phyloP scores from a whole-genome alignment of 2,329 filamentous ascomycete species.

The Fusarium nygamai region DNA sequence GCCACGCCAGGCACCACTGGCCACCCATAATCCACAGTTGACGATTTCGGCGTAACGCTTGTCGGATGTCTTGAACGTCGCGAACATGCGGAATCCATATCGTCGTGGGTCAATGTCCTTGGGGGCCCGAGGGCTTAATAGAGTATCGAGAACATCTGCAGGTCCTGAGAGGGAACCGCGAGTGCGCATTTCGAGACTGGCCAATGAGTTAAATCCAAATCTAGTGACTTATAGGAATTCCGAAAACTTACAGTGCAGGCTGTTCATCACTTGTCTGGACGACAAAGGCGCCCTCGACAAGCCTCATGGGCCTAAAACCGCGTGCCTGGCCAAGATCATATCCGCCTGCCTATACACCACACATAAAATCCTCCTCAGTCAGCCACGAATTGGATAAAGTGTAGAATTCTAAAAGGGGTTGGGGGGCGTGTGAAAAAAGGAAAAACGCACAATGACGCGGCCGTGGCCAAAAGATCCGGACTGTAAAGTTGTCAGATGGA shows the following conservation, averaged over 20 bases:
- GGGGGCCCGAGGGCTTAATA: conserved; percentile 51
- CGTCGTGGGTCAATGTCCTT: conserved; percentile 54
- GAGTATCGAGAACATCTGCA: conserved; percentile 54
- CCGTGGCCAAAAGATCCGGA: conserved; percentile 61
- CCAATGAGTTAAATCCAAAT: neutral
- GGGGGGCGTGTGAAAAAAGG: neutral
- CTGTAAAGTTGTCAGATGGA: conserved; percentile 48
- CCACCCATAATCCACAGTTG: conserved; percentile 62
- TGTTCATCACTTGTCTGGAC: conserved; percentile 58
- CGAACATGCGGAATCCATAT: conserved; percentile 61
- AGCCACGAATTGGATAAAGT: conserved; percentile 25
- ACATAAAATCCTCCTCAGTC: conserved; percentile 33
- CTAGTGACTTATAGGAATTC: neutral
- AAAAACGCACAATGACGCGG: conserved; percentile 55
- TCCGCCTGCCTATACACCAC: conserved; percentile 50
- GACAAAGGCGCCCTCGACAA: conserved; percentile 61
- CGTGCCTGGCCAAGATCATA: conserved; percentile 55
- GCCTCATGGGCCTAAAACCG: conserved; percentile 53
- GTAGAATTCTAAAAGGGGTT: conserved; percentile 7
- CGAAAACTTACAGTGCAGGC: conserved; percentile 54
- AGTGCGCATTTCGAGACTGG: conserved; percentile 56
- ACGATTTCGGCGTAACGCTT: conserved; percentile 59
- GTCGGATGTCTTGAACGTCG: conserved; percentile 61
- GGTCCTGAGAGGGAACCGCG: conserved; percentile 59
- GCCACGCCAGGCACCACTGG: conserved; percentile 58